phyloP scores from a whole-genome alignment of 305 asterid species.

The Fraxinus baroniana region DNA sequence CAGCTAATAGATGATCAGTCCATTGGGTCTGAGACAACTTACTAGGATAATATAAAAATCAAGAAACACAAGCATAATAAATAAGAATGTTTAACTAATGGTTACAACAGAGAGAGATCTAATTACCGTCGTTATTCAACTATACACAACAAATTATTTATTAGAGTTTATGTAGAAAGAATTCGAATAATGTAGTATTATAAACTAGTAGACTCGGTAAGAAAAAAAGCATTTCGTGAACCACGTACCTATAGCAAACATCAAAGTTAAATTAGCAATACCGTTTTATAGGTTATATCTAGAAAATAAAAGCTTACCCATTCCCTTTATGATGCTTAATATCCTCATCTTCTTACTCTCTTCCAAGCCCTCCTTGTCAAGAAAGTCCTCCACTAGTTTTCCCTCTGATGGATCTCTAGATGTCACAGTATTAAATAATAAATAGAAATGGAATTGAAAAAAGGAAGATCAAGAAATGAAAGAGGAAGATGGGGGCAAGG shows the following conservation, averaged over 20 bases:
- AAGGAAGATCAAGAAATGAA: background rate
- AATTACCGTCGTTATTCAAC: background rate
- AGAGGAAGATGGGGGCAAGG: background rate
- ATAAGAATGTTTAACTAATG: background rate
- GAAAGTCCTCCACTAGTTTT: conserved; percentile 77
- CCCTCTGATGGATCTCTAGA: conserved; percentile 77
- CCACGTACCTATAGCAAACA: background rate
- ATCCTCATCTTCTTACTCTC: conserved; percentile 45
- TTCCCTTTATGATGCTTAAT: conserved; percentile 71
- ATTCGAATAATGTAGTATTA: background rate
- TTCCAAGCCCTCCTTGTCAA: conserved; percentile 62
- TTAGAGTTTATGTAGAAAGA: background rate
- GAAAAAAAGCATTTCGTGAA: background rate
- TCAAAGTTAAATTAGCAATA: background rate
- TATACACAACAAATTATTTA: background rate
- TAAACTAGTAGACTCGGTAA: background rate
- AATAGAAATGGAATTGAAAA: conserved; percentile 5
- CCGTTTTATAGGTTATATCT: background rate
- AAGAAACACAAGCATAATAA: background rate
- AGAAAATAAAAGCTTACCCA: conserved; percentile 52
- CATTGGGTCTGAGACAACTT: background rate
- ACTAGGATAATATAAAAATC: background rate
- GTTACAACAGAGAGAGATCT: background rate
- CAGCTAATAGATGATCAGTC: background rate
- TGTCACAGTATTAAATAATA: conserved; percentile 13